A percentile compares a stretch with the other conserved stretches of the same genome.
phyloP scores from a whole-genome alignment of 140 eudicot species.

The Erigeron philadelphicus region DNA sequence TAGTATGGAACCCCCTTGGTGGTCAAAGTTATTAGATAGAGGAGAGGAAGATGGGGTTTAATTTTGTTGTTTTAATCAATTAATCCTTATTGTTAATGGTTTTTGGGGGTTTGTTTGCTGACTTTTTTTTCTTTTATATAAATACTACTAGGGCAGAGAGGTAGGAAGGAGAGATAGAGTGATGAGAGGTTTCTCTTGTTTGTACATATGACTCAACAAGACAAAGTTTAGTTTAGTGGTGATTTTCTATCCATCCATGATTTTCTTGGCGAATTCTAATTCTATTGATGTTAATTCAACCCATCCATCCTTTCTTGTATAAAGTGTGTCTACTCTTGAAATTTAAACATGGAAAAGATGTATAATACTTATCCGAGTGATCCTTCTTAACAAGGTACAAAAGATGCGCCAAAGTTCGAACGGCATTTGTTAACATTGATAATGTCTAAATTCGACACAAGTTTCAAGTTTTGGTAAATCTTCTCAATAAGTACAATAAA shows the following conservation, averaged over 20 bases:
- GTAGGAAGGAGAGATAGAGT: constrained; percentile 19
- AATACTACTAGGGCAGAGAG: constrained; percentile 11
- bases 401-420: too few species aligned
- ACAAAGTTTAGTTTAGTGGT: constrained; percentile 22
- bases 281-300: not conserved
- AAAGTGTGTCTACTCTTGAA: too few species aligned
- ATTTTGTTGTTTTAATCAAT: not conserved
- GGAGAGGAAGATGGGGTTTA: not conserved
- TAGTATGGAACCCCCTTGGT: constrained; percentile 3
- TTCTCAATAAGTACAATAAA: too few species aligned
- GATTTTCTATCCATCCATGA: constrained; percentile 8
- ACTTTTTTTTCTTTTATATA: constrained; percentile 1
- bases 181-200: constrained; percentile 16
- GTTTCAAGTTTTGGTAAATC: too few species aligned
- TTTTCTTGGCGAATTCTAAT: constrained; percentile 30
- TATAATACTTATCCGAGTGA: too few species aligned
- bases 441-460: too few species aligned
- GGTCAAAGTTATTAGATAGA: constrained; percentile 16
- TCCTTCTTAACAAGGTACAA: too few species aligned
- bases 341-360: too few species aligned
- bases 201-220: constrained; percentile 36
- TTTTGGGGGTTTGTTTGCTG: constrained; percentile 24
- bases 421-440: too few species aligned
- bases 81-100: constrained; percentile 25
- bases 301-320: constrained; percentile 3